Conservation (phyloP, 2,329 filamentous ascomycete species). For the Colletotrichum horii region DNA sequence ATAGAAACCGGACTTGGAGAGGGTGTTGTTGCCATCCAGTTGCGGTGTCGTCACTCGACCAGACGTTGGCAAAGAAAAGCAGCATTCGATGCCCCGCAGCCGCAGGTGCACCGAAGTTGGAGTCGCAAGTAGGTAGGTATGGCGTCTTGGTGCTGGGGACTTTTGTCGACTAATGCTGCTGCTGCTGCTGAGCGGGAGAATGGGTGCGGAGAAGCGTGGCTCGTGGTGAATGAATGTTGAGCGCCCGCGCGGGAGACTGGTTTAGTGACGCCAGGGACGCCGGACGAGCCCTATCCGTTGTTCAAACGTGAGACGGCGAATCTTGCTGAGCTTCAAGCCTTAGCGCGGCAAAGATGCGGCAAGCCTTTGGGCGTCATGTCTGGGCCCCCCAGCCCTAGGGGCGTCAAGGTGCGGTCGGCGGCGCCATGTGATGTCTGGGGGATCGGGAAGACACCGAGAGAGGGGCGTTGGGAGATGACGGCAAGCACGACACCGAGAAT, state of each 20-base stretch:
- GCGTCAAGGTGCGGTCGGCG: conserved; percentile 1
- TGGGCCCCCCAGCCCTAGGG: conserved; percentile 2
- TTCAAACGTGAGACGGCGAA: neutral
- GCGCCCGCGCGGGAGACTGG: neutral
- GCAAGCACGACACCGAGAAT: neutral
- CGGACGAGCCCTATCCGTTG: neutral
- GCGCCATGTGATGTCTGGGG: conserved; percentile 7
- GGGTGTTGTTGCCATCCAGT: neutral
- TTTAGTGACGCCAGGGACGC: neutral
- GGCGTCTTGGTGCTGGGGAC: neutral
- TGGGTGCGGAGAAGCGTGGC: neutral
- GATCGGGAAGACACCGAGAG: conserved; percentile 3
- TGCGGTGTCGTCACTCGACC: neutral
- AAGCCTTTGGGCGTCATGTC: conserved; percentile 2
- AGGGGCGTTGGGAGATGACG: neutral
- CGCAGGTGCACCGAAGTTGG: neutral
- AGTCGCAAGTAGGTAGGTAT: neutral
- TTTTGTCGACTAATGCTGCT: conserved; percentile 8
- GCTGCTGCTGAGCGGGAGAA: conserved; percentile 17
- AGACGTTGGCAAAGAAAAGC: neutral
- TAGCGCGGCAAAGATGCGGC: conserved; percentile 15
- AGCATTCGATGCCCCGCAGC: neutral
- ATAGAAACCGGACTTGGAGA: neutral
- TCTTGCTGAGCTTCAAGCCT: neutral
- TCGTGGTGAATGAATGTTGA: neutral